These are phyloP conservation scores for Salix brachista DNA, from an alignment of 345 rosid genomes.

Conservation along the genomic window DNA sequence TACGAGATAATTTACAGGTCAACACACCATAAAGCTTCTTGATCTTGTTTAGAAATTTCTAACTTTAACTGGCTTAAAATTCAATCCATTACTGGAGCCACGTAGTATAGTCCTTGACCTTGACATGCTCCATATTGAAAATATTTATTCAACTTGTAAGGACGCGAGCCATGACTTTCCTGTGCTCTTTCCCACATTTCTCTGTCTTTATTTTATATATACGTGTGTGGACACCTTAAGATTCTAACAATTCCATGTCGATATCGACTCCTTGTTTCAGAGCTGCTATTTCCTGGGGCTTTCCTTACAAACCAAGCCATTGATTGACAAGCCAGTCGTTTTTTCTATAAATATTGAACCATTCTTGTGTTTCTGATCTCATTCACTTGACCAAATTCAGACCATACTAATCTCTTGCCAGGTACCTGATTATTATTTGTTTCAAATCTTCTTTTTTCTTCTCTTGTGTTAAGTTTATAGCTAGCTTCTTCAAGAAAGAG, in stretches of 20 bases:
- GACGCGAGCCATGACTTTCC: neutral
- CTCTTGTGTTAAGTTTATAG: slow-evolving; percentile 1
- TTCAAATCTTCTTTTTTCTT: neutral
- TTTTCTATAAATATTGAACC: neutral
- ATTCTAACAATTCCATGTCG: neutral
- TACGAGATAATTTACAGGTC: slow-evolving; percentile 2
- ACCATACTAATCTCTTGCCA: slow-evolving; percentile 8
- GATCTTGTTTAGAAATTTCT: neutral
- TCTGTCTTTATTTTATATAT: neutral
- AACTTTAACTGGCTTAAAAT: neutral
- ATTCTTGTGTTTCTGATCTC: slow-evolving; percentile 14
- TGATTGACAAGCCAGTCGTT: neutral
- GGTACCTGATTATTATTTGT: neutral
- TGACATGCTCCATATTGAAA: neutral
- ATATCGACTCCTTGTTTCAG: neutral
- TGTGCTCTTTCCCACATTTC: neutral
- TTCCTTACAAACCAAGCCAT: neutral
- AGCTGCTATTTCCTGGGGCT: slow-evolving; percentile 1
- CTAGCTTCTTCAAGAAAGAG: neutral
- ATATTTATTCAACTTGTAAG: neutral
- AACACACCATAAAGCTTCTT: neutral
- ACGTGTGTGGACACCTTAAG: neutral
- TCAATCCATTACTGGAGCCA: neutral
- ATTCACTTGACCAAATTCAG: slow-evolving; percentile 30
- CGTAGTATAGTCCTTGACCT: neutral